phyloP scores from a whole-genome alignment of 2,329 filamentous ascomycete genomes.

The Hirsutella rhossiliensis region DNA sequence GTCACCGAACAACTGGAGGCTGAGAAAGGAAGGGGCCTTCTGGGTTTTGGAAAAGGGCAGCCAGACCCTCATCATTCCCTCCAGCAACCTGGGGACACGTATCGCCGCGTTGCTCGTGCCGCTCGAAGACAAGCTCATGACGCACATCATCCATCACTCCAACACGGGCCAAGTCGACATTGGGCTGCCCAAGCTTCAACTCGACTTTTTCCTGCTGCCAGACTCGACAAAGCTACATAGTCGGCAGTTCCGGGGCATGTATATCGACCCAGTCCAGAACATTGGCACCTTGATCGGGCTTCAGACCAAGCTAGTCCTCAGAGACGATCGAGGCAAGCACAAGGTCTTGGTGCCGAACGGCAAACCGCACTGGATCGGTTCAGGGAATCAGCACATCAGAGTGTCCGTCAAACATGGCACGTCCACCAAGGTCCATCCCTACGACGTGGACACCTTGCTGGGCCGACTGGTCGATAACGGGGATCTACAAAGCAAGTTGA shows the following conservation, averaged over 20 bases:
- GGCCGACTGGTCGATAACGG: neutral
- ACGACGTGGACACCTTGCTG: neutral
- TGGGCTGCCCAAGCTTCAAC: neutral
- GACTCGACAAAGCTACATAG: neutral
- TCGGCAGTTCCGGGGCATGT: conserved; percentile 36
- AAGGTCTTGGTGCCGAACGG: conserved; percentile 26
- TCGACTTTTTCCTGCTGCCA: neutral
- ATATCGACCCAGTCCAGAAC: conserved; percentile 31
- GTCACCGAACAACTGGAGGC: neutral
- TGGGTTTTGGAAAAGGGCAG: neutral
- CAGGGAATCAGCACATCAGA: neutral
- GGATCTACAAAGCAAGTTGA: neutral
- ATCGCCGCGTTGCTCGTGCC: neutral
- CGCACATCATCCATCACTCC: neutral
- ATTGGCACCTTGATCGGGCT: conserved; percentile 38
- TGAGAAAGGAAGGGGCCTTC: neutral
- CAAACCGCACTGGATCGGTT: neutral
- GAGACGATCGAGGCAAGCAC: conserved; percentile 9
- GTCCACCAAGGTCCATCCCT: neutral
- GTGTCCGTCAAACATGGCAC: neutral
- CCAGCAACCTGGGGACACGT: neutral
- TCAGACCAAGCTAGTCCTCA: conserved; percentile 33
- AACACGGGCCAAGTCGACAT: neutral
- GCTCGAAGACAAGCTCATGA: neutral
- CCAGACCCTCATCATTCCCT: neutral